These are phyloP conservation scores for Colletotrichum echinochloae DNA, from an alignment of 2,329 filamentous ascomycete genomes.

Conservation along the genomic window DNA sequence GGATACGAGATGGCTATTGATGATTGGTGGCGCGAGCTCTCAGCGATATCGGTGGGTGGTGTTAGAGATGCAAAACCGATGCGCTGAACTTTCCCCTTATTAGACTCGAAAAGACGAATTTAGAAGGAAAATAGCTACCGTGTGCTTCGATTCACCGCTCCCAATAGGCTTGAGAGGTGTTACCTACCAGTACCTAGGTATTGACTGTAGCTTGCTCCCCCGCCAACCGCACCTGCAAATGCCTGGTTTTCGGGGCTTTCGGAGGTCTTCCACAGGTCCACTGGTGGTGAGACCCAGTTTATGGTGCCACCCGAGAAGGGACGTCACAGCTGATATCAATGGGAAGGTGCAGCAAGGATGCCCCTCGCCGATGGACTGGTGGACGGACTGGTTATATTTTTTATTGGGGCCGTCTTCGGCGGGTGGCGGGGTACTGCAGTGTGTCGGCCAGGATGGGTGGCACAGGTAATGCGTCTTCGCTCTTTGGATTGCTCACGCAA, in stretches of 20 bases:
- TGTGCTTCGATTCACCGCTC: slow-evolving; percentile 10
- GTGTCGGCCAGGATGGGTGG: slow-evolving; percentile 23
- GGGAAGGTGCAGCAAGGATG: slow-evolving; percentile 33
- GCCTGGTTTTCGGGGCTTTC: slow-evolving; percentile 20
- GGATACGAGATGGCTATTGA: background rate
- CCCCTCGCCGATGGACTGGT: slow-evolving; percentile 34
- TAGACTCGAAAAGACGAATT: background rate
- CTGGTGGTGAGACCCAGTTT: slow-evolving; percentile 35
- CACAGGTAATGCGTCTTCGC: slow-evolving; percentile 38
- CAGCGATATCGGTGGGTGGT: slow-evolving; percentile 26
- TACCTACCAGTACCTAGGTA: background rate
- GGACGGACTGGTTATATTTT: slow-evolving; percentile 2
- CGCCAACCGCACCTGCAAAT: slow-evolving; percentile 20
- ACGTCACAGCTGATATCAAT: slow-evolving; percentile 24
- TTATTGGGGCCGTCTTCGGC: slow-evolving; percentile 33
- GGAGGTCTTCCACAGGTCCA: background rate
- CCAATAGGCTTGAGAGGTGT: slow-evolving; percentile 22
- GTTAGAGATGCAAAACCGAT: background rate
- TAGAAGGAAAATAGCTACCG: slow-evolving; percentile 2
- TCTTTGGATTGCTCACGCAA: slow-evolving; percentile 17
- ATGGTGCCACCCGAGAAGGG: slow-evolving; percentile 12
- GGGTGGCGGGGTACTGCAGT: slow-evolving; percentile 35
- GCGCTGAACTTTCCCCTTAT: background rate
- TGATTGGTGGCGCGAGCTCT: background rate
- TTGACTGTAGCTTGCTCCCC: slow-evolving; percentile 15